A percentile compares a stretch with the other conserved stretches of the same genome.
Evolutionary conservation across 2,329 filamentous ascomycete species (phyloP).

Genomic region (Aureobasidium vineae): DNA sequence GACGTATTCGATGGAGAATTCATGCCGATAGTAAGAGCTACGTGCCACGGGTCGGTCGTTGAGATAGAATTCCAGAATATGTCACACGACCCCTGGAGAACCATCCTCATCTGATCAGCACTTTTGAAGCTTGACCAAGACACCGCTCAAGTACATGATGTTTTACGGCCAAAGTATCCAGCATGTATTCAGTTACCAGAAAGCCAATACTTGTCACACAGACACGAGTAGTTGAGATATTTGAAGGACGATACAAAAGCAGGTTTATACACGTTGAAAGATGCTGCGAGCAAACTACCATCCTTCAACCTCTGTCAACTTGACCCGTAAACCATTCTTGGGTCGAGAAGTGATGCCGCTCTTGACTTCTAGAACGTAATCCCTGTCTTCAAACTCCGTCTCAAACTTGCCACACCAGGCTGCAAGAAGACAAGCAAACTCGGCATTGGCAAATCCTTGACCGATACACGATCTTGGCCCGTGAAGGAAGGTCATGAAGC

Average conservation of each 20-base stretch:
- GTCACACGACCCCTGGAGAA: too few relatives aligned
- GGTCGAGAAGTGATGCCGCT: slow-evolving; percentile 71
- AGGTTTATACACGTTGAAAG: background rate
- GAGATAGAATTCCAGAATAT: too few relatives aligned
- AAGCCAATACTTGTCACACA: background rate
- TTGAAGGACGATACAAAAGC: background rate
- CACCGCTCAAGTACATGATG: too few relatives aligned
- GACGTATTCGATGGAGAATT: too few relatives aligned
- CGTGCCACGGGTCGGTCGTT: too few relatives aligned
- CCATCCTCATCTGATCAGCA: too few relatives aligned
- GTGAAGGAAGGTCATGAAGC: slow-evolving; percentile 78
- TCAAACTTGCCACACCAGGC: slow-evolving; percentile 73
- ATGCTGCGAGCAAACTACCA: slow-evolving; percentile 50
- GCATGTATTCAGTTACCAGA: too few relatives aligned
- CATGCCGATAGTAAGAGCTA: too few relatives aligned
- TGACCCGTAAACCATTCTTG: slow-evolving; percentile 67
- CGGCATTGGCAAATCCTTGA: slow-evolving; percentile 72
- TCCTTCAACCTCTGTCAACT: slow-evolving; percentile 63
- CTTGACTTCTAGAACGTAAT: slow-evolving; percentile 62
- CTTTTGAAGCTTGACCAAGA: too few relatives aligned
- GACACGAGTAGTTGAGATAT: background rate
- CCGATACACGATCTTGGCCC: slow-evolving; percentile 86
- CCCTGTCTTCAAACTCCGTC: slow-evolving; percentile 62
- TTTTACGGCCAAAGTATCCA: too few relatives aligned
- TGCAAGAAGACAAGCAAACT: slow-evolving; percentile 81